Base-by-base conservation (phyloP, 73 alveolate genomes). In the Tetrahymena elliotti region DNA sequence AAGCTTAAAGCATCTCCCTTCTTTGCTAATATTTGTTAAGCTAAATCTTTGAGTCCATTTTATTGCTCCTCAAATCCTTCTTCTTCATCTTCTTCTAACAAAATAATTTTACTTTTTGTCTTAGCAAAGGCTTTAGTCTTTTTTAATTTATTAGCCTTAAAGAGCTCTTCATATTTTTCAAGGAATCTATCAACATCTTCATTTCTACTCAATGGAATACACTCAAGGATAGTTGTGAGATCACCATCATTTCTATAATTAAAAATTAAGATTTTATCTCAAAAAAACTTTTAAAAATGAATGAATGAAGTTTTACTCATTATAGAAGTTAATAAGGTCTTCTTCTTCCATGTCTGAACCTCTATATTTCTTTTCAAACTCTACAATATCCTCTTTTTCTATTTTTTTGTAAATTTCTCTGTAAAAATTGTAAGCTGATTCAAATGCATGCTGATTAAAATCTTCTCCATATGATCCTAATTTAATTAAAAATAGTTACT, bases 171-270 rank as follows among this genome's bases (percentile, higher is more conserved):
- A 97, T 92, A 97, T 83, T 96, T 68, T 24, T 94, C 84, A 35
- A 96, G 36, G 93, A 96, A 97, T 83, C 99, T 94, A 33, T 96
- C 96, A 16, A 97, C 92, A 54, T 97, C 99, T 47, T 94, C 95
- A 94, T 95, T 95, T 52, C 83, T 68, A 34, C 98, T 93, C 38
- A 93, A 93, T 10, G 97, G 98, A 68, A 97, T 97, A 93, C 92
- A 36, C 97, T 97, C 97, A 13, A 97, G 93, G 13, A 97, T 93
- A 24, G 92, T 38, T 13, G 93, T 96, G 83, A 97, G 83, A 96
- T 97, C 96, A 34, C 99, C 99, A 37, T 96, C 53, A 84, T 97
- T 95, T 52, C 96, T 94, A n/a, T 68, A 1, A 1, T 18, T n/a
- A 68, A 68, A 27, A 6, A n/a, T 27, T 68, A 24, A 68, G n/a